Base-by-base conservation (phyloP, 768 basidiomycete genomes). In the Auricularia auricula-judae region DNA sequence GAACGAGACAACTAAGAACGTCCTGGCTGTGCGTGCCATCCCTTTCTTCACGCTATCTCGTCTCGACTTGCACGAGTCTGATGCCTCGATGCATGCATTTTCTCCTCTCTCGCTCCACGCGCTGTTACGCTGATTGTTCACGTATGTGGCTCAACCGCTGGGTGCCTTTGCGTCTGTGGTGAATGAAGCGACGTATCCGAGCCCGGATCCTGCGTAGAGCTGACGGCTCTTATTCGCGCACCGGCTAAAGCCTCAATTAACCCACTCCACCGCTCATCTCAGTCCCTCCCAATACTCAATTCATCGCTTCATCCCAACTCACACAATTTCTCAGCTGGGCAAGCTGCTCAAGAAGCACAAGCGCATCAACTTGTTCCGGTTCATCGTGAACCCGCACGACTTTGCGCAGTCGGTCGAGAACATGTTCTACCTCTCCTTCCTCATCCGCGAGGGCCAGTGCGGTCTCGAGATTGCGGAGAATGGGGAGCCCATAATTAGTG, bases 381-480 rank as follows among this genome's bases (percentile, higher is more conserved):
- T 98, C 71, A 80, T 98, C 63, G 79, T 97, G 67, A 96, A 99
- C 72, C 97, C 97, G 12, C 75, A 87, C 35, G 86, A 89, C 70
- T 99, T 92, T 71, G 89, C 87, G 0, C 96, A 99, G 72, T 92
- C 91, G 0, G 93, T 98, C 14, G 97, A 99, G 76, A 99, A 99
- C 72, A 79, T 96, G 29, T 98, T 99, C 73, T 94, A 97, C 71
- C 80, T 96, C 2, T 93, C 92, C 0, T 98, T 99, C 76, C 80
- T 97, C 66, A 89, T 97, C 58, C 83, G 89, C 36, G 91, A 95
- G 67, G 93, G 89, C 2, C 83, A 84, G 70, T 91, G 86, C 65
- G 87, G 87, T 11, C 78, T 91, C 35, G 88, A 93, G 67, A 81
- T 82, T 4, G 78, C 84, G 7, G 79, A 88, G 0, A 73, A 74